phyloP scores from a whole-genome alignment of 768 basidiomycete species.

The Rhizopogon vinicolor region DNA sequence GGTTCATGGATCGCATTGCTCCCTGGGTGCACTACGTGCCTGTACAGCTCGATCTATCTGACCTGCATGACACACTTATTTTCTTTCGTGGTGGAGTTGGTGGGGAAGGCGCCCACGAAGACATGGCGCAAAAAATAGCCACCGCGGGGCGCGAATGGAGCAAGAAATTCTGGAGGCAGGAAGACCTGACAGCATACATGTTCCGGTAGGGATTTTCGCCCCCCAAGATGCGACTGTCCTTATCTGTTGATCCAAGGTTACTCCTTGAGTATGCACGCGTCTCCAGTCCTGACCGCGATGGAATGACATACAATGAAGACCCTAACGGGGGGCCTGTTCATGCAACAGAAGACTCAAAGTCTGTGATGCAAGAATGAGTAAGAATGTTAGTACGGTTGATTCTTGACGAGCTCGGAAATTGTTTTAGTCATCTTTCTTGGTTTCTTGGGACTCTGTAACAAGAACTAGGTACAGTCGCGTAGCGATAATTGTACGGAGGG shows the following conservation, averaged over 20 bases:
- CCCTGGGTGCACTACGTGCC: slow-evolving; percentile 70
- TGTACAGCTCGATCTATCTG: slow-evolving; percentile 47
- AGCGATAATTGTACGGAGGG: too few species aligned
- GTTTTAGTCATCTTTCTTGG: too few species aligned
- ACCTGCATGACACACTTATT: slow-evolving; percentile 63
- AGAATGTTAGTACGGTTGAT: too few species aligned
- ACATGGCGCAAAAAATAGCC: slow-evolving; percentile 53
- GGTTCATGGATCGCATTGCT: slow-evolving; percentile 45
- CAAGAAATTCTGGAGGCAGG: slow-evolving; percentile 49
- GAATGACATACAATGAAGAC: slow-evolving; percentile 30
- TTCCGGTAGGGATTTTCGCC: slow-evolving; percentile 39
- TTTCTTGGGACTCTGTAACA: too few species aligned
- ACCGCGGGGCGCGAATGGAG: slow-evolving; percentile 55
- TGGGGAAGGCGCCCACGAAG: slow-evolving; percentile 60
- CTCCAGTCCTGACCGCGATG: slow-evolving; percentile 40
- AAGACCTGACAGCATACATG: slow-evolving; percentile 56
- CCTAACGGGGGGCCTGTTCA: neutral
- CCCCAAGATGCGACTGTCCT: neutral
- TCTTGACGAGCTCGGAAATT: too few species aligned
- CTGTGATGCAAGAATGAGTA: too few species aligned
- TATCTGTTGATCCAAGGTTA: slow-evolving; percentile 32
- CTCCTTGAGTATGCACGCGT: slow-evolving; percentile 52
- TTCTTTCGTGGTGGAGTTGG: slow-evolving; percentile 68
- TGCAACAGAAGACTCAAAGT: too few species aligned
- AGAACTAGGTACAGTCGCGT: too few species aligned